phyloP scores from a whole-genome alignment of 306 rosid genomes.

The Vigna radiata region DNA sequence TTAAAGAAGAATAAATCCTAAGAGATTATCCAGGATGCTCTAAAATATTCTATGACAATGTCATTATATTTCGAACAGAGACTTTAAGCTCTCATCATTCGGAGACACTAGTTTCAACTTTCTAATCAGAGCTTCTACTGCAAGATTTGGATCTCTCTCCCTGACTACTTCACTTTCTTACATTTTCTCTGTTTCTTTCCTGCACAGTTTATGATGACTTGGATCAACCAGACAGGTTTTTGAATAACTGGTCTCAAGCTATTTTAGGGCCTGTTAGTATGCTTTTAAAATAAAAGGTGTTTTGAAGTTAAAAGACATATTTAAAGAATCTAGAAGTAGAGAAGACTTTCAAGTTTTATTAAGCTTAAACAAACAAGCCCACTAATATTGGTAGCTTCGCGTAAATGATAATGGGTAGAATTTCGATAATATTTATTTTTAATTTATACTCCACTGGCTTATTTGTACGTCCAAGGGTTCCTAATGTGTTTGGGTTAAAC shows the following conservation, averaged over 20 bases:
- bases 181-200: not conserved
- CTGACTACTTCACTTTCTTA: not conserved
- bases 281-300: not conserved
- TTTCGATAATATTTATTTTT: not conserved
- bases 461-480: not conserved
- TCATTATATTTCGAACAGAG: too few species aligned
- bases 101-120: not conserved
- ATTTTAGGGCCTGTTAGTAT: not conserved
- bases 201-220: not conserved
- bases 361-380: not conserved
- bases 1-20: too few species aligned
- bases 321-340: not conserved
- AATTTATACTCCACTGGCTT: too few species aligned
- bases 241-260: not conserved
- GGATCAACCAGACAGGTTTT: not conserved
- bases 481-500: not conserved
- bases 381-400: not conserved
- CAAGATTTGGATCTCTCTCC: not conserved
- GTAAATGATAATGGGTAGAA: not conserved
- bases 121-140: constrained; percentile 4
- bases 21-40: too few species aligned
- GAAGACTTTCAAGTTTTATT: not conserved
- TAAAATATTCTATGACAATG: too few species aligned
- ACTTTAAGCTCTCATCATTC: not conserved
- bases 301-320: not conserved